Base-by-base conservation (phyloP, 495 filamentous ascomycete genomes). In the Opeltia flavorubescens region DNA sequence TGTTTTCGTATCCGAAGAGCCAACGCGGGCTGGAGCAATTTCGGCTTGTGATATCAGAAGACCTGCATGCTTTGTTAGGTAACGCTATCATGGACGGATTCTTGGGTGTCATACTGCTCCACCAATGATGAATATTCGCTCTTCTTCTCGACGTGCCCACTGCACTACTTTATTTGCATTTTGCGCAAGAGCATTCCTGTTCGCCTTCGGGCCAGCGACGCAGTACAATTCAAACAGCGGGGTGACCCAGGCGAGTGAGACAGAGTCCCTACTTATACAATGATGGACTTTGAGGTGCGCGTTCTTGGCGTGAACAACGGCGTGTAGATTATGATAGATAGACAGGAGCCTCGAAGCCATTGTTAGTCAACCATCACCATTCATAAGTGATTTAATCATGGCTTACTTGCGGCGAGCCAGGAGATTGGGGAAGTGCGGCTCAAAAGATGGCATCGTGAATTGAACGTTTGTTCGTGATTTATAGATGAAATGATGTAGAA, bases 381-480 rank as follows among this genome's bases (percentile, higher is more conserved):
- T 2, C 36, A 40, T 9, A 30, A 17, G 46, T 35, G 39, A 17
- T 23, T 20, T 5, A 25, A 11, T 29, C 20, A 27, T 21, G 18
- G 51, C 61, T 44, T 60, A 80, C 69, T 78, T 77, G 61, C 89
- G 71, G 38, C 81, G 70, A 24, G 80, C 75, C 18, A 86, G 64
- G 8, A 78, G 55, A 9, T 66, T 77, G 34, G 60, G 65, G 56
- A 89, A 94, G 47, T 80, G 68, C 0, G 88, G 84, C 12, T 78
- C 70, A 44, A 81, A 86, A 0, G 83, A 76, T 13, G 89, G 83
- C 85, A 94, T 94, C 33, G 77, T 78, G 60, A 95, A 98, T 57
- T 98, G 91, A 15, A 96, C 91, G 60, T 98, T 95, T 15, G 78
- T 78, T 35, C 82, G 72, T 18, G 84, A 91, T 62, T 95, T 96